Evolutionary conservation across 2,329 filamentous ascomycete species (phyloP).

Genomic region (Sphaceloma murrayae): DNA sequence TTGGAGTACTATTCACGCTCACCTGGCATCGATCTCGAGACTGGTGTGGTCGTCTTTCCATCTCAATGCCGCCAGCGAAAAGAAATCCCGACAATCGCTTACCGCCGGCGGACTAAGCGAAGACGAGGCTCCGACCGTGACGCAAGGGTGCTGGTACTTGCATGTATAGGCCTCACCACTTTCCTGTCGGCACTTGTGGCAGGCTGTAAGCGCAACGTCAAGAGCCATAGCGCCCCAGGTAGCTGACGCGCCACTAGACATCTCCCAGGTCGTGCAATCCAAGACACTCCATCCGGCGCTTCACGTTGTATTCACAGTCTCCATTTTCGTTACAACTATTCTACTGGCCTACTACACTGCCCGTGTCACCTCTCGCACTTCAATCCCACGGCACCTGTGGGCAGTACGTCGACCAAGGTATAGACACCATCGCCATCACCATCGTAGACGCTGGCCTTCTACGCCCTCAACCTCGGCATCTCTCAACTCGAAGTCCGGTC

Average conservation of each 20-base stretch:
- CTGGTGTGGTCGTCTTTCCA: constrained; percentile 5
- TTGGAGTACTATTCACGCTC: constrained; percentile 10
- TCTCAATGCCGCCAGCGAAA: background rate
- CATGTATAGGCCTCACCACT: constrained; percentile 1
- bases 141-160: background rate
- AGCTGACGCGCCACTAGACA: background rate
- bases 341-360: constrained; percentile 9
- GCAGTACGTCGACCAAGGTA: background rate
- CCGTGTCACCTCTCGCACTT: background rate
- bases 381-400: constrained; percentile 5
- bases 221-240: background rate
- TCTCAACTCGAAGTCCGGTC: constrained; percentile 2
- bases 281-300: constrained; percentile 4
- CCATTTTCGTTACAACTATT: background rate
- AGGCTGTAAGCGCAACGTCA: background rate
- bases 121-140: background rate
- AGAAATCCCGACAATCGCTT: constrained; percentile 6
- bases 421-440: background rate
- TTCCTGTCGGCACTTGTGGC: constrained; percentile 8
- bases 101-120: constrained; percentile 7
- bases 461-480: constrained; percentile 2
- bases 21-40: constrained; percentile 6
- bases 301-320: constrained; percentile 3
- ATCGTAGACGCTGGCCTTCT: constrained; percentile 3
- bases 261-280: constrained; percentile 2